Evolutionary conservation across 163 green algal genomes (phyloP).

Genomic region (Scenedesmus sp.): DNA sequence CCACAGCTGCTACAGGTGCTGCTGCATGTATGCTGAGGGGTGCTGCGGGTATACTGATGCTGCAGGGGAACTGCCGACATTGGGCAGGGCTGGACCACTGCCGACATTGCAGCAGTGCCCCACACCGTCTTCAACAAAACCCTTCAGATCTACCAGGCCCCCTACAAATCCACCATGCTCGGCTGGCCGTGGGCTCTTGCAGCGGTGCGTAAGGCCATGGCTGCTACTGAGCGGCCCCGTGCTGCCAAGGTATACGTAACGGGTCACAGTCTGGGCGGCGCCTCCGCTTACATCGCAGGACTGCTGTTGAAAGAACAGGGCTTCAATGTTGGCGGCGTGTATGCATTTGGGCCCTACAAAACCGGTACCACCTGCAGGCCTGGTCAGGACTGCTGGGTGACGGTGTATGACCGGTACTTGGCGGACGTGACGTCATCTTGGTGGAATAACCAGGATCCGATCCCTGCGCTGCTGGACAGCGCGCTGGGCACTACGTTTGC

Average conservation of each 20-base stretch:
- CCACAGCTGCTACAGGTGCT: too few species aligned
- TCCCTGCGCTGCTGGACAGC: conserved; percentile 4
- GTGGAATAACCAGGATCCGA: conserved; percentile 30
- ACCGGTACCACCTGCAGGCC: background rate
- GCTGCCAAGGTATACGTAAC: background rate
- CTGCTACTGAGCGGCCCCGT: background rate
- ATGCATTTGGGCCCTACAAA: conserved; percentile 30
- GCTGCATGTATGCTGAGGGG: background rate
- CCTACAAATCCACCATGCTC: background rate
- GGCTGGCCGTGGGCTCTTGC: background rate
- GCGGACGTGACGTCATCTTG: conserved; percentile 12
- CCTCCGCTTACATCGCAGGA: conserved; percentile 6
- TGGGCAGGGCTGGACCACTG: background rate
- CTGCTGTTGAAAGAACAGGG: conserved; percentile 12
- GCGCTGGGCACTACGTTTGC: background rate
- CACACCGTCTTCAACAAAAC: background rate
- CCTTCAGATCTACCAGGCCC: conserved; percentile 27
- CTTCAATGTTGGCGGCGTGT: conserved; percentile 33
- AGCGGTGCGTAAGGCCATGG: background rate
- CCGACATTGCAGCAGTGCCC: background rate
- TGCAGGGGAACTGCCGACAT: conserved; percentile 27
- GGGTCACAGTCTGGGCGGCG: conserved; percentile 30
- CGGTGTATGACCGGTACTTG: conserved; percentile 20
- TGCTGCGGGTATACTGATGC: background rate
- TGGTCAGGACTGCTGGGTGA: conserved; percentile 27